Evolutionary conservation across 345 rosid species (phyloP).

Genomic region (Sapria himalayana): DNA sequence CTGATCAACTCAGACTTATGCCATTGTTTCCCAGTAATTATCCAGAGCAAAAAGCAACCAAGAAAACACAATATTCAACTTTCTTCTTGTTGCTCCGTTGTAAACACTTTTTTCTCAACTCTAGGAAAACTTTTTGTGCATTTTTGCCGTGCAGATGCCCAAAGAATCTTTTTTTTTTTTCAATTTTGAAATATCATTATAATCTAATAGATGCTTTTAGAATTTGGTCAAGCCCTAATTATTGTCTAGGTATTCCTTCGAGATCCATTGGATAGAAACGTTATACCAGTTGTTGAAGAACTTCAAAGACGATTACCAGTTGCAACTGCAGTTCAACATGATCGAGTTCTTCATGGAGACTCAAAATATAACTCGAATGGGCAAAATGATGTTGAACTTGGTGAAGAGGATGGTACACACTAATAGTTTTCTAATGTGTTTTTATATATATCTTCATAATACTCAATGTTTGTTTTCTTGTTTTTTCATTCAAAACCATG

Average conservation of each 20-base stretch:
- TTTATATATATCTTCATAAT: not conserved
- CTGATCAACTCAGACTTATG: too few relatives aligned
- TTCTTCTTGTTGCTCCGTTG: too few relatives aligned
- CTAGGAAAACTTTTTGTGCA: too few relatives aligned
- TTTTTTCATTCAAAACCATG: conserved; percentile 6
- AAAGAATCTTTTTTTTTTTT: conserved; percentile 4
- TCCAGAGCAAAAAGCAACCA: too few relatives aligned
- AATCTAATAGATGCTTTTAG: too few relatives aligned
- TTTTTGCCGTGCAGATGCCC: too few relatives aligned
- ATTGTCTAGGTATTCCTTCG: conserved; percentile 87
- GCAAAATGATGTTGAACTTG: conserved; percentile 41
- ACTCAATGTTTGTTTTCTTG: not conserved
- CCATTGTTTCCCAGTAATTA: too few relatives aligned
- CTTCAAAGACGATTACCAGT: conserved; percentile 62
- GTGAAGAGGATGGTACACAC: conserved; percentile 75
- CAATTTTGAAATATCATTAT: too few relatives aligned
- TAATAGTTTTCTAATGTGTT: not conserved
- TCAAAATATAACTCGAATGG: conserved; percentile 24
- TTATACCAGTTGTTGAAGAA: conserved; percentile 77
- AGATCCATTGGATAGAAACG: conserved; percentile 60
- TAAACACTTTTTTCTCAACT: too few relatives aligned
- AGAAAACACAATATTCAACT: too few relatives aligned
- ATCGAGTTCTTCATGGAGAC: conserved; percentile 22
- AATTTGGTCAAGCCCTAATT: too few relatives aligned
- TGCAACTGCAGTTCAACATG: conserved; percentile 14